phyloP scores from a whole-genome alignment of 805 yeast genomes.

The Kuraishia borneana region DNA sequence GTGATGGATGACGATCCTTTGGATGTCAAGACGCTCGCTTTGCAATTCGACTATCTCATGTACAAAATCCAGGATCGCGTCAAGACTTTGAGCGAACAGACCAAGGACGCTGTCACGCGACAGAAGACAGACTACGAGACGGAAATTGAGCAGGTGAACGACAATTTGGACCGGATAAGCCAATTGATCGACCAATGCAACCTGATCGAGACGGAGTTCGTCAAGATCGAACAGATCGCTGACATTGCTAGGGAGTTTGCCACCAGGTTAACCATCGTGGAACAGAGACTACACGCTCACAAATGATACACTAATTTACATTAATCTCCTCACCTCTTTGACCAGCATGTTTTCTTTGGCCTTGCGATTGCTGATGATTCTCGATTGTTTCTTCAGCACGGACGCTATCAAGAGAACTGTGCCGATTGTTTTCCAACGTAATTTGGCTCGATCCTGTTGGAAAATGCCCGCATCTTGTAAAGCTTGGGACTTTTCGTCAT shows the following conservation, averaged over 20 bases:
- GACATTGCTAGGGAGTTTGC: constrained; percentile 16
- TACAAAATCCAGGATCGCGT: constrained; percentile 51
- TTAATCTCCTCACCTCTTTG: constrained; percentile 1
- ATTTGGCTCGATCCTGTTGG: not conserved
- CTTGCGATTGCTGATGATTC: not conserved
- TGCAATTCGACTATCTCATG: constrained; percentile 54
- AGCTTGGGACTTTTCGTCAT: not conserved
- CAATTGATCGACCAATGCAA: constrained; percentile 13
- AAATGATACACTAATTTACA: not conserved
- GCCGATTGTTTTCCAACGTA: not conserved
- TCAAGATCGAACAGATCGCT: constrained; percentile 20
- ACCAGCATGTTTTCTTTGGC: not conserved
- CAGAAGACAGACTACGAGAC: constrained; percentile 12
- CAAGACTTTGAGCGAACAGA: constrained; percentile 26
- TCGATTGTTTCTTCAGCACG: not conserved
- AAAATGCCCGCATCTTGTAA: not conserved
- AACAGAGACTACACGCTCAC: constrained; percentile 6
- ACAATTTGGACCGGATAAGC: constrained; percentile 9
- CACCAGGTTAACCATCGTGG: constrained; percentile 11
- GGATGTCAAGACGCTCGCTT: constrained; percentile 45
- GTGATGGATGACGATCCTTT: constrained; percentile 42
- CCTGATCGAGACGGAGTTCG: constrained; percentile 16
- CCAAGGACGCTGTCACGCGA: constrained; percentile 13
- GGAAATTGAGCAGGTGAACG: constrained; percentile 11
- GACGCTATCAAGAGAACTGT: not conserved